These are phyloP conservation scores for Aspergillus conjunctus DNA, from an alignment of 495 filamentous ascomycete genomes.

Conservation along the genomic window DNA sequence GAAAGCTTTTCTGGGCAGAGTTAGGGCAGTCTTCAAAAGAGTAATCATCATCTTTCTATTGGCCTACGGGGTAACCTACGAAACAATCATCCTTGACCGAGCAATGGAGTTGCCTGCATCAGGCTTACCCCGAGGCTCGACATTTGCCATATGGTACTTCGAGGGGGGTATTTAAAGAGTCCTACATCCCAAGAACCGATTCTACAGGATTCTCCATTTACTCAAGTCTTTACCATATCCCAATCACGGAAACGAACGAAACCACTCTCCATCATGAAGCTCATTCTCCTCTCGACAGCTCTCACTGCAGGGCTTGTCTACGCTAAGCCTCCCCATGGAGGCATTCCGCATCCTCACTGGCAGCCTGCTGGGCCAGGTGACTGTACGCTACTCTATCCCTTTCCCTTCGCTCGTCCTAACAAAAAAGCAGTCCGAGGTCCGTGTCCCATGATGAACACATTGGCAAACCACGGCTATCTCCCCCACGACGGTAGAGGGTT, in stretches of 20 bases:
- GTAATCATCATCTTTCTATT: not conserved
- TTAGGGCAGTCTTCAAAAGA: not conserved
- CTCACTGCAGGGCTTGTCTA: not conserved
- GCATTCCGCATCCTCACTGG: not conserved
- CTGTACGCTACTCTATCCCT: not conserved
- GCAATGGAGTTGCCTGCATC: not conserved
- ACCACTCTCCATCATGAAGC: not conserved
- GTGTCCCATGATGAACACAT: constrained; percentile 57
- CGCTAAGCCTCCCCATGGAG: not conserved
- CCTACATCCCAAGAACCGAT: not conserved
- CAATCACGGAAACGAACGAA: not conserved
- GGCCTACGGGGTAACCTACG: not conserved
- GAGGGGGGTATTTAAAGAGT: not conserved
- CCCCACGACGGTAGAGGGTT: constrained; percentile 50
- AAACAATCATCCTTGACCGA: not conserved
- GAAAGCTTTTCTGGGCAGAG: not conserved
- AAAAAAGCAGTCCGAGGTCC: constrained; percentile 26
- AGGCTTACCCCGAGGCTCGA: too few species aligned
- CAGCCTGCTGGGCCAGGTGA: not conserved
- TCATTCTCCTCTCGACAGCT: not conserved
- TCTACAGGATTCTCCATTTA: not conserved
- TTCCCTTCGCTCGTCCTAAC: not conserved
- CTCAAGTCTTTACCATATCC: not conserved
- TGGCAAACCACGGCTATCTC: constrained; percentile 61
- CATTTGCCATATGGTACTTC: not conserved